These are phyloP conservation scores for Fusarium metavorans DNA, from an alignment of 2,329 filamentous ascomycete genomes.

Conservation along the genomic window DNA sequence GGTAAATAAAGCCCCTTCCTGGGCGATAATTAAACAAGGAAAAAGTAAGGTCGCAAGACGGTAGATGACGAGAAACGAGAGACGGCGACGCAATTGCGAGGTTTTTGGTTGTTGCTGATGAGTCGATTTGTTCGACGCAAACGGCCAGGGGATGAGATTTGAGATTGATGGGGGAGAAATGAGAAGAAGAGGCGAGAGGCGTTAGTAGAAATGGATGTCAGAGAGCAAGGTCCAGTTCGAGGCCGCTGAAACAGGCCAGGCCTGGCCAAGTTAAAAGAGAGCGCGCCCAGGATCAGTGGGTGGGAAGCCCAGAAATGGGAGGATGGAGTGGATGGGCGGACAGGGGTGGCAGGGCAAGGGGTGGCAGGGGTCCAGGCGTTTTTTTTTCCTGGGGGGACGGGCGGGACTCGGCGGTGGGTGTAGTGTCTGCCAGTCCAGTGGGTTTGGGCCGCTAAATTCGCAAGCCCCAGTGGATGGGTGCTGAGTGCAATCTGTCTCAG, in stretches of 20 bases:
- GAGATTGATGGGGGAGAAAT: slow-evolving; percentile 30
- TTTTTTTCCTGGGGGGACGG: slow-evolving; percentile 20
- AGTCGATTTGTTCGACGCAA: slow-evolving; percentile 26
- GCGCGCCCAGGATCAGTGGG: slow-evolving; percentile 1
- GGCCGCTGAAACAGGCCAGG: slow-evolving; percentile 33
- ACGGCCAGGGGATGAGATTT: slow-evolving; percentile 26
- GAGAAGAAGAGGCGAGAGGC: slow-evolving; percentile 31
- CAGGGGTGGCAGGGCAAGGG: slow-evolving; percentile 29
- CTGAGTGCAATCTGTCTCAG: slow-evolving; percentile 31
- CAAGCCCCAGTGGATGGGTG: slow-evolving; percentile 1
- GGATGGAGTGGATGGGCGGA: neutral
- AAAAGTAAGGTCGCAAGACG: slow-evolving; percentile 22
- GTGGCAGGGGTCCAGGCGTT: slow-evolving; percentile 30
- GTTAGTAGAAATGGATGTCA: slow-evolving; percentile 39
- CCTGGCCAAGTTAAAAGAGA: slow-evolving; percentile 27
- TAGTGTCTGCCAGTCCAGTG: neutral
- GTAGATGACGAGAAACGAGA: slow-evolving; percentile 29
- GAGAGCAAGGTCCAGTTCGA: slow-evolving; percentile 7
- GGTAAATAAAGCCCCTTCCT: slow-evolving; percentile 13
- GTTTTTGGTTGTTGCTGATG: slow-evolving; percentile 11
- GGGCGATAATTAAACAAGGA: slow-evolving; percentile 19
- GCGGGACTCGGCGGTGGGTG: neutral
- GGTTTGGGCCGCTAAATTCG: slow-evolving; percentile 17
- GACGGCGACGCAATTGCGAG: slow-evolving; percentile 30
- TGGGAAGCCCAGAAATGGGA: slow-evolving; percentile 9